Evolutionary conservation across 2,329 filamentous ascomycete species (phyloP), one percentile per base, ranked within the genome.

Genomic region (Didymella glomerata): DNA sequence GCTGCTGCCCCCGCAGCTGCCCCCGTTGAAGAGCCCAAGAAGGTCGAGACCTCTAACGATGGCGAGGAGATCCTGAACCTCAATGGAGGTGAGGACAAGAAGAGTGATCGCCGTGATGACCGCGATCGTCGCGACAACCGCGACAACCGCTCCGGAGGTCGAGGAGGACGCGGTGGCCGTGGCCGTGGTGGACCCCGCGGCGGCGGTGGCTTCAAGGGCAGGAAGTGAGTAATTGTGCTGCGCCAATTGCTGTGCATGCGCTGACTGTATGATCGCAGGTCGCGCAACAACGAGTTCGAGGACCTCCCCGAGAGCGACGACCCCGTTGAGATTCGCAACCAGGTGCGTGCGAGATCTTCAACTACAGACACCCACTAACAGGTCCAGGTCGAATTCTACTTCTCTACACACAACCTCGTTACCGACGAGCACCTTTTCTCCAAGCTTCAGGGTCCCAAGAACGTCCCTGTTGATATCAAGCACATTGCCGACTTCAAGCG

Each of bases 381-480:
- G 18, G 36, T 50, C 28, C 67, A 96, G 90, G 91, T 97, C 69
- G 93, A 97, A 76, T 97, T 97, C 79, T 97, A 97, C 84, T 96
- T 97, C 80, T 91, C 91, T 71, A 91, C 96, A 77, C 91, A 89
- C 72, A 97, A 97, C 80, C 86, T 99, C 36, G 89, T 90, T 50
- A 88, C 87, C 71, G 96, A 99, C 80, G 90, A 92, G 77, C 96
- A 92, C 81, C 85, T 99, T 68, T 91, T 93, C 82, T 84, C 87
- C 64, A 84, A 88, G 71, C 90, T 92, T 54, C 90, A 88, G 38
- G 94, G 94, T 57, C 83, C 86, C 65, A 85, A 90, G 71, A 97
- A 97, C 83, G 90, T 90, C 77, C 85, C 93, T 42, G 88, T 99
- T 36, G 82, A 88, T 22, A 83, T 99, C 67, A 88, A 88, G 72